Evolutionary conservation across 345 rosid species (phyloP), one percentile per base, ranked within the genome.

Genomic region (Conringia planisiliqua): DNA sequence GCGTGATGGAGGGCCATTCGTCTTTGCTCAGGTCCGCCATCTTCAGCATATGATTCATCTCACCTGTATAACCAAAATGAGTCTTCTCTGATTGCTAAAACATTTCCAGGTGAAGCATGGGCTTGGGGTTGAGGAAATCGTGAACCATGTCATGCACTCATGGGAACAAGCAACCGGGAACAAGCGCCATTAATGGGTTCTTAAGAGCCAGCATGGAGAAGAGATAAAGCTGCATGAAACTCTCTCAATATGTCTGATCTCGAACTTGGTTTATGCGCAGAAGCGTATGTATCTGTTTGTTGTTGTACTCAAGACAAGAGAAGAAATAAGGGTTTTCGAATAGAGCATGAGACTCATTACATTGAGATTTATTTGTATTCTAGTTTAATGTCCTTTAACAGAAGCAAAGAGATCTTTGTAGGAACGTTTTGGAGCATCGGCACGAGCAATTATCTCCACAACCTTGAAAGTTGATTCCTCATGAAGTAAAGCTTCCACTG

Each of bases 1-100:
- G 97, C 88, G 99, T 33, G 99, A 92, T 81, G 97, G 97, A 73
- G 97, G 99, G 2, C 98, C 99, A 9, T 84, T 95, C 33, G 92
- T 95, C 68, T 95, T 95, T 73, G 93, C 97, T 68, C 97, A 95
- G 90, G 97, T 94, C 12, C 6, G 67, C 66, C 17, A 33, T 48
- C 47, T 39, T 55, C 18, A 20, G 27, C 6, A 5, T 12, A 5
- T 22, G 52, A 10, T 51, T 69, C 38, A 26, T 16, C 24, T 22
- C 17, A n/a, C 57, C 40, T 4, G 20, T 5, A 68, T 48, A 20
- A 62, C 60, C 47, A 42, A 38, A 62, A 46, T 3, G 57, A 52
- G 22, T 32, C 18, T 22, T 50, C 6, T 58, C 22, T 62, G 36
- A 7, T 56, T 47, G 44, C 32, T 39, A 40, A 43, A 56, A 26